Percentiles rank a stretch among this genome's conserved stretches.
phyloP scores from a whole-genome alignment of 1,284 basidiomycete genomes.

The Melampsora occidentalis region DNA sequence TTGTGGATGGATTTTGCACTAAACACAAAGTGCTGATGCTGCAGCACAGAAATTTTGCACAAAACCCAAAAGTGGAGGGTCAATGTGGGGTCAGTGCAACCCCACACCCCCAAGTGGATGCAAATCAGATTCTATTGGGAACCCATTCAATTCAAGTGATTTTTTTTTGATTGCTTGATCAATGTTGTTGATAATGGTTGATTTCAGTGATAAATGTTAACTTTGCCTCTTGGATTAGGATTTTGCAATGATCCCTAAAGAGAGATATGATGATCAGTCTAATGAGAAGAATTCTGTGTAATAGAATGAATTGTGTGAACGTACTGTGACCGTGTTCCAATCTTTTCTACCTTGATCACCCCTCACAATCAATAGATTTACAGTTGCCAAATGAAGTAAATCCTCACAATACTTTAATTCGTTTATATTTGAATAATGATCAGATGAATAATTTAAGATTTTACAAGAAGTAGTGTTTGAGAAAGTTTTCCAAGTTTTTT shows the following conservation, averaged over 20 bases:
- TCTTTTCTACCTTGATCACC: constrained; percentile 61
- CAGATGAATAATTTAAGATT: constrained; percentile 17
- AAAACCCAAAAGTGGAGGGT: no score
- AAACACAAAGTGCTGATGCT: no score
- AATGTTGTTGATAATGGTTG: not conserved
- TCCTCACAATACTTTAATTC: constrained; percentile 64
- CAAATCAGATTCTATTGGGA: constrained; percentile 60
- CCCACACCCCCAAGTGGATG: constrained; percentile 62
- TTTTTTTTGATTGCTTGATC: not conserved
- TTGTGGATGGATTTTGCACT: constrained; percentile 56
- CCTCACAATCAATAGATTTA: constrained; percentile 55
- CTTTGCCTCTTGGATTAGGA: constrained; percentile 59
- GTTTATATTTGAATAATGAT: constrained; percentile 39
- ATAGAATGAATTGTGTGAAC: not conserved
- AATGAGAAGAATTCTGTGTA: not conserved
- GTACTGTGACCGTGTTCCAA: constrained; percentile 66
- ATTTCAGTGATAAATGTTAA: constrained; percentile 55
- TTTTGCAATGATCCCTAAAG: constrained; percentile 59
- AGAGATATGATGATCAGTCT: not conserved
- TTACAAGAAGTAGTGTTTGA: constrained; percentile 4
- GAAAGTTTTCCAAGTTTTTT: no score
- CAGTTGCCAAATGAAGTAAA: constrained; percentile 62
- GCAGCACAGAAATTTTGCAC: no score
- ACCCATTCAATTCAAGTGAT: constrained; percentile 55
- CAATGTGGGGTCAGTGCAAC: no score